These are phyloP conservation scores for Heliamphora exappendiculata DNA, from an alignment of 148 eudicot genomes.

Conservation along the genomic window DNA sequence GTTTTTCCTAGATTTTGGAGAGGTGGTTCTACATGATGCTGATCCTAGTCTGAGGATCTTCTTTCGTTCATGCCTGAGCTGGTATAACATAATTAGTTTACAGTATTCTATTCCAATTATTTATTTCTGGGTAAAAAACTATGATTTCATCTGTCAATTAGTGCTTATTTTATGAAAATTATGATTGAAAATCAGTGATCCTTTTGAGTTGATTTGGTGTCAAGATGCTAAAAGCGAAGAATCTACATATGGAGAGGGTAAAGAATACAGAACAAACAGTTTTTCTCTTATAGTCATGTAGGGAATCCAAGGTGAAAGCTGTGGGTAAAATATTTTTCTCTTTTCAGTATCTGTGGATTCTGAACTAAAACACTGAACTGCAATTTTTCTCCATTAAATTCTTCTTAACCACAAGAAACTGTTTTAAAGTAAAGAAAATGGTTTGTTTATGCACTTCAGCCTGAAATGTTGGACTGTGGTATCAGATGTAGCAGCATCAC, in stretches of 20 bases:
- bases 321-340: not conserved
- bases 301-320: not conserved
- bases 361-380: not conserved
- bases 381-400: not conserved
- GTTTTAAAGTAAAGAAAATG: no score
- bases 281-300: not conserved
- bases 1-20: conserved; percentile 90
- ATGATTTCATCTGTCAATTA: not conserved
- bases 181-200: not conserved
- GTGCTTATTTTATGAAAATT: not conserved
- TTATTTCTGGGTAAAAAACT: not conserved
- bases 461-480: no score
- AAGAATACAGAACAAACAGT: not conserved
- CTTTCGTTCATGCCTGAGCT: conserved; percentile 83
- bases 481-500: no score
- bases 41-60: conserved; percentile 82
- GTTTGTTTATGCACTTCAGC: no score
- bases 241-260: not conserved
- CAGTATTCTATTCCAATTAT: not conserved
- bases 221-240: not conserved
- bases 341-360: not conserved
- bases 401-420: not conserved
- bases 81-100: conserved; percentile 34
- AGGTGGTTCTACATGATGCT: conserved; percentile 84
- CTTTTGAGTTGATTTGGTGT: not conserved